Percentiles rank a stretch among this genome's conserved stretches.
These are phyloP conservation scores for Erysimum cheiranthoides DNA, from an alignment of 345 rosid species.

Conservation along the genomic window DNA sequence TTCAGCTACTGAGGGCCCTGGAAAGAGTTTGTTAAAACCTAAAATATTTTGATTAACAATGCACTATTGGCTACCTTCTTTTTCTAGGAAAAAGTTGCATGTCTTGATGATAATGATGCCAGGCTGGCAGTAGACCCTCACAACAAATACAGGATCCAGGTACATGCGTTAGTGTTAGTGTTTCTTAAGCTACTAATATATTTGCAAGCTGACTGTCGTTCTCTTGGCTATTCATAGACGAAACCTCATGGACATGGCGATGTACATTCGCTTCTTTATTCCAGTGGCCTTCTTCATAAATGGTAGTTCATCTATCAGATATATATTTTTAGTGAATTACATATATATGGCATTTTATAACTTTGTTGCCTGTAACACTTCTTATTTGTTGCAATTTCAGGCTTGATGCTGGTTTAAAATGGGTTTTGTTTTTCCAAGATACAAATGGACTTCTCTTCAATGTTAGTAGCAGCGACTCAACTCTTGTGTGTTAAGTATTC, in stretches of 20 bases:
- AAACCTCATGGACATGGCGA: constrained; percentile 99
- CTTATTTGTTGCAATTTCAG: constrained; percentile 49
- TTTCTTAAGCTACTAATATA: constrained; percentile 11
- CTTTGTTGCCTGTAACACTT: neutral
- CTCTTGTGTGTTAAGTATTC: constrained; percentile 18
- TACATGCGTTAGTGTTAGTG: constrained; percentile 35
- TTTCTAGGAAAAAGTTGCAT: constrained; percentile 95
- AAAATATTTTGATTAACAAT: constrained; percentile 4
- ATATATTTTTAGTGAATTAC: neutral
- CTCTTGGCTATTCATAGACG: constrained; percentile 60
- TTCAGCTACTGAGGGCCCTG: constrained; percentile 6
- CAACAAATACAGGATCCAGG: constrained; percentile 90
- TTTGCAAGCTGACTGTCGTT: constrained; percentile 4
- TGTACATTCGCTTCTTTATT: constrained; percentile 88
- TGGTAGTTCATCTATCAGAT: constrained; percentile 54
- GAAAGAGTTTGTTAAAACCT: neutral
- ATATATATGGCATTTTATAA: neutral
- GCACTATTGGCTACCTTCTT: neutral
- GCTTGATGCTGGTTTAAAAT: constrained; percentile 73
- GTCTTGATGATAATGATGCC: constrained; percentile 93
- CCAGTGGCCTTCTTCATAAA: constrained; percentile 76
- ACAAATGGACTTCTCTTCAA: constrained; percentile 98
- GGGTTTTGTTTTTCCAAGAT: constrained; percentile 98
- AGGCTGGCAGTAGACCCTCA: constrained; percentile 81
- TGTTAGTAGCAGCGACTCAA: constrained; percentile 51